Base-by-base conservation (phyloP, 192 early-diverging fungal genomes). In the Umbelopsis isabellina region DNA sequence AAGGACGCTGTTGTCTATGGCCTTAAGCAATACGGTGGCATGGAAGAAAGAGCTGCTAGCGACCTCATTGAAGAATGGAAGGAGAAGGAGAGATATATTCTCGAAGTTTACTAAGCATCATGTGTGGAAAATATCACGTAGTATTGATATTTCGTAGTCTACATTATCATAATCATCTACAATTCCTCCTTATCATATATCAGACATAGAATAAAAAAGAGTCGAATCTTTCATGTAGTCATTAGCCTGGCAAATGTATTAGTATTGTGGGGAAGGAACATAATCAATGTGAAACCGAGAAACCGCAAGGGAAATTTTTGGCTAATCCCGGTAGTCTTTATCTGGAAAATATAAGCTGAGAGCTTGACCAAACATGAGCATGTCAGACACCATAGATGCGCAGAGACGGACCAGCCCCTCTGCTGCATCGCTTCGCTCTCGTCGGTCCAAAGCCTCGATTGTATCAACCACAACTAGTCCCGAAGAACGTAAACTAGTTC, bases 61-160 rank as follows among this genome's bases (percentile, higher is more conserved):
- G 89, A 88, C 74, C 79, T 87, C 44, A 86, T 98, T 51, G 94
- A 97, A 82, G 87, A 89, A 79, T 84, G 95, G 79, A 98, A 98
- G 83, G 94, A 98, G 79, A 84, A 88, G 73, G 96, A 97, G 81
- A 83, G 89, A 68, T 98, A 95, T 75, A 89, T 96, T 21, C 85
- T 98, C 35, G 96, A 98, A 81, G 96, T 98, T 1, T 93, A 93
- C 78, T 92, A 85, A 72, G 10, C 1, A 30, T 30, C 10, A 10
- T 41, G 37, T 41, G 21, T 67, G 27, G 23, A 46, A 46, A 20
- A 49, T 5, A 21, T 21, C 15, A 3, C 15, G 6, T 16, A 10
- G 48, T 49, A 49, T 20, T 49, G 48, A 49, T 49, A 49, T 52
- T 52, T 13, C 10, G 25, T 52, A 52, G 51, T 22, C 25, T 52